These are phyloP conservation scores for Metarhizium robertsii DNA, from an alignment of 2,329 filamentous ascomycete species.

Conservation along the genomic window DNA sequence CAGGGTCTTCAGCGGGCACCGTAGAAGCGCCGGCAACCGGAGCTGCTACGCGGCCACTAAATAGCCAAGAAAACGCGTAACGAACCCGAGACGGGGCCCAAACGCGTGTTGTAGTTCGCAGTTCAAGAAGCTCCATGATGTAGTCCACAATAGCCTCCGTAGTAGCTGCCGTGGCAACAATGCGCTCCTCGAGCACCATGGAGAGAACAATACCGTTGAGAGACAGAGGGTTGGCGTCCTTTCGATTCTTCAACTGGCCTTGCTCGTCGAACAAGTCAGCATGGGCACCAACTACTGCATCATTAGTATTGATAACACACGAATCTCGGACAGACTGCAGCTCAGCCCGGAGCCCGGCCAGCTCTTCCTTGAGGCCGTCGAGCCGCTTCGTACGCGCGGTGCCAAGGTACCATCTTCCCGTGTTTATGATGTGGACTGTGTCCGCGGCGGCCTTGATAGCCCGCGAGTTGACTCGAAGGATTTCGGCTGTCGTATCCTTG, in stretches of 20 bases:
- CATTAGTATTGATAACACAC: conserved; percentile 25
- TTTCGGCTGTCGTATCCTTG: conserved; percentile 17
- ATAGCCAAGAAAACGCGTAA: conserved; percentile 29
- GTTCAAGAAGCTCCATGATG: conserved; percentile 25
- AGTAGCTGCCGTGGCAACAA: conserved; percentile 16
- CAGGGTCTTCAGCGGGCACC: conserved; percentile 11
- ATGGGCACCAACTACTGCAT: conserved; percentile 29
- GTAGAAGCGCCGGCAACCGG: conserved; percentile 12
- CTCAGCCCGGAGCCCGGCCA: conserved; percentile 14
- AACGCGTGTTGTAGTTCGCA: conserved; percentile 23
- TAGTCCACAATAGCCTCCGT: conserved; percentile 26
- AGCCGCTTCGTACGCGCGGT: conserved; percentile 12
- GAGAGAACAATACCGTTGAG: conserved; percentile 32
- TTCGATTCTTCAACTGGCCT: conserved; percentile 23
- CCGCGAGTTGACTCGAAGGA: conserved; percentile 14
- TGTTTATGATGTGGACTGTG: conserved; percentile 19
- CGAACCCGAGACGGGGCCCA: conserved; percentile 33
- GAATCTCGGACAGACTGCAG: conserved; percentile 17
- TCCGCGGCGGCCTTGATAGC: conserved; percentile 15
- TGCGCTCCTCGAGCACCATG: conserved; percentile 38
- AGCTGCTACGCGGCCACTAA: conserved; percentile 12
- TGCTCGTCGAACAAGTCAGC: conserved; percentile 30
- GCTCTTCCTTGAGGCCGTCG: conserved; percentile 9
- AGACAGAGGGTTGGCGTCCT: conserved; percentile 14
- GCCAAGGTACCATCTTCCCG: conserved; percentile 19